Conservation (phyloP, 2,329 filamentous ascomycete species). For the Colletotrichum trifolii region DNA sequence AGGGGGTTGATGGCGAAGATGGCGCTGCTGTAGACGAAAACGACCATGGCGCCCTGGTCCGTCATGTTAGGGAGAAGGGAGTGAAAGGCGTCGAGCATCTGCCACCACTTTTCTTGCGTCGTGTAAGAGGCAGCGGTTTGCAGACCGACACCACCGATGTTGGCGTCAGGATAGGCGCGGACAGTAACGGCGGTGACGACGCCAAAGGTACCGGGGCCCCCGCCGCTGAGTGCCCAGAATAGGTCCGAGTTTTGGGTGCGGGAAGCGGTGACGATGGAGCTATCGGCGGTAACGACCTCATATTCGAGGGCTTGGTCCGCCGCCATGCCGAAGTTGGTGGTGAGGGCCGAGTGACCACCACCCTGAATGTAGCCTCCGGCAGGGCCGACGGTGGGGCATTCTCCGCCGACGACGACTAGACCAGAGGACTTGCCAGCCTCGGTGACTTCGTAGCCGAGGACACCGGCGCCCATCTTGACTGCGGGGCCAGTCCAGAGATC, state of each 20-base stretch:
- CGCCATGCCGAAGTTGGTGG: slow-evolving; percentile 65
- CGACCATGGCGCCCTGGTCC: slow-evolving; percentile 59
- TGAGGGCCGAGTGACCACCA: slow-evolving; percentile 67
- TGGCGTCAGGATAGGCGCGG: slow-evolving; percentile 58
- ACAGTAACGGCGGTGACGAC: slow-evolving; percentile 67
- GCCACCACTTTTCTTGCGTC: slow-evolving; percentile 56
- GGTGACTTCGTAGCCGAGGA: slow-evolving; percentile 58
- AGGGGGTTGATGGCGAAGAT: slow-evolving; percentile 60
- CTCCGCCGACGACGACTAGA: slow-evolving; percentile 56
- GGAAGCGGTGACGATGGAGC: slow-evolving; percentile 60
- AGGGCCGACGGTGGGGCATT: slow-evolving; percentile 65
- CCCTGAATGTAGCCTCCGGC: slow-evolving; percentile 71
- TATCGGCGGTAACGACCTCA: slow-evolving; percentile 65
- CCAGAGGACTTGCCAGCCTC: slow-evolving; percentile 27
- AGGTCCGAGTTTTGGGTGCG: slow-evolving; percentile 62
- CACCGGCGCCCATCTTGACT: slow-evolving; percentile 64
- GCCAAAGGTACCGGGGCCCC: slow-evolving; percentile 69
- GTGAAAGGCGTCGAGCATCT: slow-evolving; percentile 57
- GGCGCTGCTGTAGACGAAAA: slow-evolving; percentile 60
- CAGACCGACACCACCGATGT: slow-evolving; percentile 56
- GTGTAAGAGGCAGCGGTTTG: slow-evolving; percentile 39
- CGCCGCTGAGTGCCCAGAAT: slow-evolving; percentile 72
- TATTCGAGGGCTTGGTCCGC: slow-evolving; percentile 69
- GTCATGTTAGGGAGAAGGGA: slow-evolving; percentile 56
- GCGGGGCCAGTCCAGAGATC: slow-evolving; percentile 60